These are phyloP conservation scores for Trichosporon coremiiforme DNA, from an alignment of 1,284 basidiomycete genomes.

Conservation along the genomic window DNA sequence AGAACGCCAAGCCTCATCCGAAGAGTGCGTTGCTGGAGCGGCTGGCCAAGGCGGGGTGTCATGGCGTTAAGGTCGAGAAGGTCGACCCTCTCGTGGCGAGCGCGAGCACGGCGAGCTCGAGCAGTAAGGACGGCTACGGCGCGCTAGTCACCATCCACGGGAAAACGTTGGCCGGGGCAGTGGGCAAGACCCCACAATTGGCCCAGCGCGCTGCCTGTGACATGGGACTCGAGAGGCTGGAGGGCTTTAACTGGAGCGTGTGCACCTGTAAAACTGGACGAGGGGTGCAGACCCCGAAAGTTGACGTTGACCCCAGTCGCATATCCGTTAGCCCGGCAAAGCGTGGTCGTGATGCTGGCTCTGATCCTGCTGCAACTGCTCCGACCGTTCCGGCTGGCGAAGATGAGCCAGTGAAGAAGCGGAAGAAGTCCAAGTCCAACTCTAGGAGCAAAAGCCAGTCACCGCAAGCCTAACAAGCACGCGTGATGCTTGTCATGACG, in stretches of 20 bases:
- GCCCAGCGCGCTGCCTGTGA: slow-evolving; percentile 38
- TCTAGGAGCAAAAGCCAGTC: too few relatives aligned
- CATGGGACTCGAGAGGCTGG: slow-evolving; percentile 28
- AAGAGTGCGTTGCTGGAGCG: slow-evolving; percentile 18
- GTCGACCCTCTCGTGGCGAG: not conserved
- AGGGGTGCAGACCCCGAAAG: not conserved
- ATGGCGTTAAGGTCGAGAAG: not conserved
- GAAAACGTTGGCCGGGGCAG: slow-evolving; percentile 25
- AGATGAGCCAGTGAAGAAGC: not conserved
- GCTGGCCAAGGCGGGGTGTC: not conserved
- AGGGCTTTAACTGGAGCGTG: not conserved
- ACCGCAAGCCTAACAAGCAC: not conserved
- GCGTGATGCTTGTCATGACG: too few relatives aligned
- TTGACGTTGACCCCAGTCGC: slow-evolving; percentile 5
- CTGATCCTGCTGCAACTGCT: not conserved
- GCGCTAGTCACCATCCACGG: slow-evolving; percentile 33
- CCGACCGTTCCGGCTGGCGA: not conserved
- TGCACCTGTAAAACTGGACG: not conserved
- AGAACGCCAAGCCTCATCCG: slow-evolving; percentile 5
- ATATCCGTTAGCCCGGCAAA: not conserved
- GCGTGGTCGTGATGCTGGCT: slow-evolving; percentile 8
- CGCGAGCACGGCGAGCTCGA: not conserved
- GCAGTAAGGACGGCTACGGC: not conserved
- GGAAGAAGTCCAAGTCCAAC: not conserved
- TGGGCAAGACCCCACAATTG: slow-evolving; percentile 26